Conservation (phyloP, 75 land plant species). For the Chamaecyparis obtusa region DNA sequence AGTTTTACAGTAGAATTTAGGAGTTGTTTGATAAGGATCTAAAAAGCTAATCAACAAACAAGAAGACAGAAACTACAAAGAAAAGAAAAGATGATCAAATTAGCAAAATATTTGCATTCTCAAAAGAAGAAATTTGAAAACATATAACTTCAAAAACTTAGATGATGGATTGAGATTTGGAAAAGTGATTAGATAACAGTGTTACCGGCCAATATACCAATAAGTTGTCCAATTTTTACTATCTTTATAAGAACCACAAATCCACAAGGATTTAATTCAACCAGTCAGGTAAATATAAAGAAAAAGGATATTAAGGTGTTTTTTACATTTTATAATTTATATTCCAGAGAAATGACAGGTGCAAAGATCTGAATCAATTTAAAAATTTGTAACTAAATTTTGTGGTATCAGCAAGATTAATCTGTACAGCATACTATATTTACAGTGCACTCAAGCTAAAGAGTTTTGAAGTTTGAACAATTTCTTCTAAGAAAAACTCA, state of each 20-base stretch:
- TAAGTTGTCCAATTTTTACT: neutral
- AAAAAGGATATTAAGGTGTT: neutral
- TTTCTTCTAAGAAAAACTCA: neutral
- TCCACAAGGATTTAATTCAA: neutral
- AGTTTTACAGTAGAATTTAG: neutral
- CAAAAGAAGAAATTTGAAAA: neutral
- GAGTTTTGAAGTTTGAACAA: neutral
- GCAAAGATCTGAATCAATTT: neutral
- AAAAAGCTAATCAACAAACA: neutral
- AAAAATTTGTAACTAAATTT: neutral
- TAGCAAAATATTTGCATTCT: neutral
- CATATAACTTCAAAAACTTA: neutral
- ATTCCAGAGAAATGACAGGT: neutral
- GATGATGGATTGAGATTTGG: neutral
- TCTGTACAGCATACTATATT: neutral
- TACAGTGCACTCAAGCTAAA: neutral
- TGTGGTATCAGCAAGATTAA: neutral
- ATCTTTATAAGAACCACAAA: neutral
- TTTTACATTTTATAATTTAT: neutral
- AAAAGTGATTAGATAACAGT: neutral
- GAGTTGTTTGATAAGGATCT: neutral
- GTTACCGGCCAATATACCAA: neutral
- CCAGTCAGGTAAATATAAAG: neutral
- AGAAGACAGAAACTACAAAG: neutral
- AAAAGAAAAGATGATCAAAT: too few species aligned